Percentiles rank a stretch among this genome's conserved stretches.
Evolutionary conservation across 2,329 filamentous ascomycete genomes (phyloP).

Genomic region (Cordyceps tenuipes): DNA sequence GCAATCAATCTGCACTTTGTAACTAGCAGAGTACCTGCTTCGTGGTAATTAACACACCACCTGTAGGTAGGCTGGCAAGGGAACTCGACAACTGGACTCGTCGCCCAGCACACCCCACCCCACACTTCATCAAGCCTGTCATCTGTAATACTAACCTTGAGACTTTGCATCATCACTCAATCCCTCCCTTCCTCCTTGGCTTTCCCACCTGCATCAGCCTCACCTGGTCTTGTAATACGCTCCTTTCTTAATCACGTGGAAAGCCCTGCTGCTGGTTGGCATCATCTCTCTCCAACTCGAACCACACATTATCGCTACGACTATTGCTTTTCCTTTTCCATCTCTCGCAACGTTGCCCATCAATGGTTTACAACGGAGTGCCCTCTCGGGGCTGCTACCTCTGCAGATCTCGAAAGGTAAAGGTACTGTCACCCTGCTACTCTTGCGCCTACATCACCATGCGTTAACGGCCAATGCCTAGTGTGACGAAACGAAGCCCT

Average conservation of each 20-base stretch:
- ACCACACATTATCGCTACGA: not conserved
- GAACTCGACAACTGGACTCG: no score
- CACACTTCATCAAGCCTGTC: no score
- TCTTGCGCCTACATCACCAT: not conserved
- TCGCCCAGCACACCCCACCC: no score
- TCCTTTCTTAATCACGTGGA: not conserved
- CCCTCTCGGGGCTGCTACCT: slow-evolving; percentile 5
- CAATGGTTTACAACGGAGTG: slow-evolving; percentile 1
- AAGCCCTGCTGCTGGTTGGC: not conserved
- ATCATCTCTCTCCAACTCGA: not conserved
- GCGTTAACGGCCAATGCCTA: not conserved
- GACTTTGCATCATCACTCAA: not conserved
- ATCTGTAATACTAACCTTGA: not conserved
- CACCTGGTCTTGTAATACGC: not conserved
- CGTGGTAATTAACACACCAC: no score
- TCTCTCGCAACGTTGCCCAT: not conserved
- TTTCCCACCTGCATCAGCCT: not conserved
- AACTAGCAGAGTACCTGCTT: no score
- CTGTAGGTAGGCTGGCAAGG: no score
- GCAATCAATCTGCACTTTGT: no score
- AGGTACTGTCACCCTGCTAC: not conserved
- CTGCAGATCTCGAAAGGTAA: slow-evolving; percentile 3
- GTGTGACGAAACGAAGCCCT: slow-evolving; percentile 4
- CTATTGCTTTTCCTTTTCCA: no score
- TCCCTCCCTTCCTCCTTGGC: not conserved